phyloP scores from a whole-genome alignment of 768 basidiomycete species.

The Psilocybe subaeruginosa region DNA sequence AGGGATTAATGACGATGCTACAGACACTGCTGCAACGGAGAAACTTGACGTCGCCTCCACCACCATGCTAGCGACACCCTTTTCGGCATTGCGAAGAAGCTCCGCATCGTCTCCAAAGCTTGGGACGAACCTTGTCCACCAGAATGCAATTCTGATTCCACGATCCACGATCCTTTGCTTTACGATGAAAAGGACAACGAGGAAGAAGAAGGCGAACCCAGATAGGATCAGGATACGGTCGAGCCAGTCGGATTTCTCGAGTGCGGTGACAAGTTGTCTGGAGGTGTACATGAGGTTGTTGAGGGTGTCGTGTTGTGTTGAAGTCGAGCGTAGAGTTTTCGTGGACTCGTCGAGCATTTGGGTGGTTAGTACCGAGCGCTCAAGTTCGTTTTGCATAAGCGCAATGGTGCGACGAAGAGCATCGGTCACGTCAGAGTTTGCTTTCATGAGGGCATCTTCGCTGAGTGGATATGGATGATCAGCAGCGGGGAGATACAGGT shows the following conservation, averaged over 20 bases:
- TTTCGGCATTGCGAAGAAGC: constrained; percentile 36
- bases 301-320: constrained; percentile 76
- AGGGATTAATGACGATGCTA: constrained; percentile 15
- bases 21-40: constrained; percentile 8
- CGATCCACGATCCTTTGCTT: constrained; percentile 87
- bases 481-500: neutral
- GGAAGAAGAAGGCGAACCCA: constrained; percentile 80
- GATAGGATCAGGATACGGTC: constrained; percentile 87
- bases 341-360: constrained; percentile 90
- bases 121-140: constrained; percentile 85
- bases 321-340: constrained; percentile 72
- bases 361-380: constrained; percentile 81
- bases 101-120: constrained; percentile 41
- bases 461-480: constrained; percentile 32
- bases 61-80: constrained; percentile 24
- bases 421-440: constrained; percentile 89
- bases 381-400: constrained; percentile 91
- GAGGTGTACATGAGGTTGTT: constrained; percentile 74
- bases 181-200: constrained; percentile 84
- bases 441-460: constrained; percentile 86
- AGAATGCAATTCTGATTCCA: constrained; percentile 77
- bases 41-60: constrained; percentile 9
- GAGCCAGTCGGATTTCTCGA: constrained; percentile 90
- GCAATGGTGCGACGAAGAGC: constrained; percentile 82
- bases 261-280: constrained; percentile 80